Percentiles rank a stretch among this genome's conserved stretches.
Conservation (phyloP, 768 basidiomycete species). For the Boletus patriciae region DNA sequence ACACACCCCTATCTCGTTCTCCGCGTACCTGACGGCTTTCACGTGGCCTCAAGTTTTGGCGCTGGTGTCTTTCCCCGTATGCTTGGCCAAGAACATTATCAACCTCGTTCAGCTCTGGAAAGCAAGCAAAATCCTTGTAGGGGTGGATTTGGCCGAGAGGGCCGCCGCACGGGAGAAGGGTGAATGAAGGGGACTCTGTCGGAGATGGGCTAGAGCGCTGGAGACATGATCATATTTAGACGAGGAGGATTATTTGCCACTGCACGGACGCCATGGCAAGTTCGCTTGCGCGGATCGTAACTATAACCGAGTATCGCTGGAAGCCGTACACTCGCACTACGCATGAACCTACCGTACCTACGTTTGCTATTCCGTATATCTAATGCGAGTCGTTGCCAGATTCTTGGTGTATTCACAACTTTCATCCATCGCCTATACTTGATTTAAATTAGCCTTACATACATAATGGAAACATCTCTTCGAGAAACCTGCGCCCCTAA, state of each 20-base stretch:
- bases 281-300: constrained; percentile 12
- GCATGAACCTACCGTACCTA: constrained; percentile 9
- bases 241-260: constrained; percentile 5
- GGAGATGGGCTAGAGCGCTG: neutral
- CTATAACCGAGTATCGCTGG: constrained; percentile 9
- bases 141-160: constrained; percentile 87
- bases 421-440: constrained; percentile 4
- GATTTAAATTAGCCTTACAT: constrained; percentile 11
- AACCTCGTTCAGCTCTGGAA: constrained; percentile 98
- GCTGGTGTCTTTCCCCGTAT: constrained; percentile 60
- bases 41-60: constrained; percentile 83
- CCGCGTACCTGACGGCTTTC: constrained; percentile 31
- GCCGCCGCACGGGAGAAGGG: constrained; percentile 53
- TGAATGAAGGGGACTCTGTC: constrained; percentile 6
- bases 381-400: constrained; percentile 9
- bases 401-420: constrained; percentile 13
- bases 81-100: constrained; percentile 83
- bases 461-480: constrained; percentile 3
- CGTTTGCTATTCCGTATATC: constrained; percentile 7
- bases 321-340: constrained; percentile 3
- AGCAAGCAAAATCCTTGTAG: constrained; percentile 91
- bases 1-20: constrained; percentile 57
- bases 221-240: constrained; percentile 16
- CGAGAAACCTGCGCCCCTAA: neutral
- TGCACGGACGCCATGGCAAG: constrained; percentile 6